Conservation (phyloP, 371 early-diverging fungal genomes). For the Mortierella sp. region DNA sequence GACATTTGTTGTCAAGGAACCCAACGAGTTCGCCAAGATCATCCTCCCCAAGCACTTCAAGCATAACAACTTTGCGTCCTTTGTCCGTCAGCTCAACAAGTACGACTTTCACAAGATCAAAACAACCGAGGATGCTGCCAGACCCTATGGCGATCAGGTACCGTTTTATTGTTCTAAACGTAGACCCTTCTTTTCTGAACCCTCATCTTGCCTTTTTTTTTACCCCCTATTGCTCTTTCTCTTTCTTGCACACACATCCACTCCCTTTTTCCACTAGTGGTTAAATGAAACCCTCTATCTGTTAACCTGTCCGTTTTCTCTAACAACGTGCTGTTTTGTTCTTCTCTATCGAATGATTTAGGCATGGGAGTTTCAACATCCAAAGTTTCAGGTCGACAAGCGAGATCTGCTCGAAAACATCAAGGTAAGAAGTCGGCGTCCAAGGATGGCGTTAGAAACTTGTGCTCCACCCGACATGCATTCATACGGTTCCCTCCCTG, state of each 20-base stretch:
- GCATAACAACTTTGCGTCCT: conserved; percentile 94
- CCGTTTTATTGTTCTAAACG: too few species aligned
- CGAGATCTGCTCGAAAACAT: conserved; percentile 76
- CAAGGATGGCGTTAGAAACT: not conserved
- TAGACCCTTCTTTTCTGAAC: too few species aligned
- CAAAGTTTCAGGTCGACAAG: conserved; percentile 76
- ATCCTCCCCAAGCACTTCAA: conserved; percentile 92
- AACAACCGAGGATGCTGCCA: conserved; percentile 68
- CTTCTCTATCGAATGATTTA: conserved; percentile 25
- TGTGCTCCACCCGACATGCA: not conserved
- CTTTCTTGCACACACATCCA: not conserved
- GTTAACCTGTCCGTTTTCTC: not conserved
- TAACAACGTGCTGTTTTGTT: not conserved
- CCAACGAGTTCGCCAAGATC: conserved; percentile 77
- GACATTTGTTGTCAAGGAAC: conserved; percentile 88
- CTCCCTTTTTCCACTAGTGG: too few species aligned
- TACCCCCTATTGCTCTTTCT: not conserved
- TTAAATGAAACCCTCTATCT: not conserved
- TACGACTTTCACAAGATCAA: conserved; percentile 96
- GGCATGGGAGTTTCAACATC: conserved; percentile 89
- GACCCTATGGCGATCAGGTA: conserved; percentile 77
- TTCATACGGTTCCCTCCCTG: not conserved
- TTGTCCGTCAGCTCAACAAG: conserved; percentile 97
- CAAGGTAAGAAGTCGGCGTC: conserved; percentile 45
- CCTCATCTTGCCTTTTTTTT: not conserved